phyloP scores from a whole-genome alignment of 805 yeast genomes.

The Yarrowia sp. region DNA sequence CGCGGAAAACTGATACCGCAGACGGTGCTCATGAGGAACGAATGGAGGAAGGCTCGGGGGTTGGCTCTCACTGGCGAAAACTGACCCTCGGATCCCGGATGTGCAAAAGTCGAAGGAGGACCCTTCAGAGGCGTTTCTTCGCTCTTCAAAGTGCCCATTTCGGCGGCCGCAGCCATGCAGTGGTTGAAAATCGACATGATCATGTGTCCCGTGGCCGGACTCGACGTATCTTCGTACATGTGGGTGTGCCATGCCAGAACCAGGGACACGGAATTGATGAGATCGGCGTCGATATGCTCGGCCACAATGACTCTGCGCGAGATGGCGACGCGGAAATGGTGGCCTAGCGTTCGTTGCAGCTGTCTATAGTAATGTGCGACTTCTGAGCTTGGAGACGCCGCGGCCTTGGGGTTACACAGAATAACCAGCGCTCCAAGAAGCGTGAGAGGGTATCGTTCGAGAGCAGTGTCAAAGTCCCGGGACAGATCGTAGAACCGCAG shows the following conservation, averaged over 20 bases:
- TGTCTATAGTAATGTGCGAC: conserved; percentile 27
- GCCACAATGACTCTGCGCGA: conserved; percentile 20
- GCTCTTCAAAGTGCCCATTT: conserved; percentile 27
- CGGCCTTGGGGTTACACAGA: conserved; percentile 20
- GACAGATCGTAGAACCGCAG: conserved; percentile 26
- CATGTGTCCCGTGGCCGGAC: conserved; percentile 36
- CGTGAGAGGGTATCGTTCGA: conserved; percentile 34
- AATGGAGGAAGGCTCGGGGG: conserved; percentile 27
- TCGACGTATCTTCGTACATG: conserved; percentile 31
- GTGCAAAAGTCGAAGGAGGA: conserved; percentile 27
- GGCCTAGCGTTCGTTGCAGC: conserved; percentile 15
- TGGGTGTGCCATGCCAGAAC: conserved; percentile 37
- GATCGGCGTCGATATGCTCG: conserved; percentile 32
- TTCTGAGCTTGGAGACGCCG: conserved; percentile 8
- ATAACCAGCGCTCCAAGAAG: conserved; percentile 21
- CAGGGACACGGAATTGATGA: conserved; percentile 13
- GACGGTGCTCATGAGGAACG: conserved; percentile 29
- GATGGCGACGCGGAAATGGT: conserved; percentile 19
- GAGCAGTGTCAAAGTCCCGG: conserved; percentile 13
- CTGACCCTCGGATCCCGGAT: conserved; percentile 30
- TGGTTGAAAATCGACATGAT: conserved; percentile 37
- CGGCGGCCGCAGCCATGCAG: conserved; percentile 36
- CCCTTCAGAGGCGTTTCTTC: conserved; percentile 33
- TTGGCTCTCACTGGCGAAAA: conserved; percentile 24
- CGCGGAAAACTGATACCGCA: conserved; percentile 32